These are phyloP conservation scores for Hymenotorrendiella dingleyae DNA, from an alignment of 2,329 filamentous ascomycete genomes.

Conservation along the genomic window DNA sequence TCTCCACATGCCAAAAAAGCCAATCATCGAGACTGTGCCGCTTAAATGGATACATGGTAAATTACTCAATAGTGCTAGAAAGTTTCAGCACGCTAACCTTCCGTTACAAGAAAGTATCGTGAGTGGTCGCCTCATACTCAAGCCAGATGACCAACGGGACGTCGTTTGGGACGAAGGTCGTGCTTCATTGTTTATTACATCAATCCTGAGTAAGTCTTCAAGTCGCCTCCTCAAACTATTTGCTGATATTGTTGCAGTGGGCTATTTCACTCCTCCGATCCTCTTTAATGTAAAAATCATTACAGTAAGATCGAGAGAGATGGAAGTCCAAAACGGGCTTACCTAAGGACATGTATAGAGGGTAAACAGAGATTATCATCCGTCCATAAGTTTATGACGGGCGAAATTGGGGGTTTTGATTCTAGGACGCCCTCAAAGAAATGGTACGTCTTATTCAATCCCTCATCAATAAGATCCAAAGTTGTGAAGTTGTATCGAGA, in stretches of 20 bases:
- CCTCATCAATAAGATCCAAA: too few species aligned
- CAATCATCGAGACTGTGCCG: conserved; percentile 21
- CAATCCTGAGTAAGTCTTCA: conserved; percentile 24
- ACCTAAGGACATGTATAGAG: conserved; percentile 37
- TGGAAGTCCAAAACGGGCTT: conserved; percentile 13
- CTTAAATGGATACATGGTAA: conserved; percentile 21
- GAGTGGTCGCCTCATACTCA: conserved; percentile 33
- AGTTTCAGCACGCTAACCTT: too few species aligned
- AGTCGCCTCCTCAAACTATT: not conserved
- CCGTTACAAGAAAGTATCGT: conserved; percentile 27
- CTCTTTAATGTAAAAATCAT: conserved; percentile 36
- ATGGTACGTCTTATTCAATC: too few species aligned
- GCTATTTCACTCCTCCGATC: conserved; percentile 39
- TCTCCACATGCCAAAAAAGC: conserved; percentile 23
- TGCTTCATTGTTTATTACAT: conserved; percentile 26
- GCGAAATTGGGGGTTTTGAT: conserved; percentile 39
- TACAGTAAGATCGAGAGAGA: conserved; percentile 11
- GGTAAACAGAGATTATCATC: conserved; percentile 44
- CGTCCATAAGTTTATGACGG: conserved; percentile 38
- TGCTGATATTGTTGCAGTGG: too few species aligned
- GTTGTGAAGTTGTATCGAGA: too few species aligned
- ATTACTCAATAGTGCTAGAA: too few species aligned
- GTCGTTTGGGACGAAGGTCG: conserved; percentile 38
- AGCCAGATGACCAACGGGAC: conserved; percentile 42
- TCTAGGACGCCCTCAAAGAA: conserved; percentile 32